phyloP scores from a whole-genome alignment of 805 yeast genomes.

The Metschnikowia cerradonensis region DNA sequence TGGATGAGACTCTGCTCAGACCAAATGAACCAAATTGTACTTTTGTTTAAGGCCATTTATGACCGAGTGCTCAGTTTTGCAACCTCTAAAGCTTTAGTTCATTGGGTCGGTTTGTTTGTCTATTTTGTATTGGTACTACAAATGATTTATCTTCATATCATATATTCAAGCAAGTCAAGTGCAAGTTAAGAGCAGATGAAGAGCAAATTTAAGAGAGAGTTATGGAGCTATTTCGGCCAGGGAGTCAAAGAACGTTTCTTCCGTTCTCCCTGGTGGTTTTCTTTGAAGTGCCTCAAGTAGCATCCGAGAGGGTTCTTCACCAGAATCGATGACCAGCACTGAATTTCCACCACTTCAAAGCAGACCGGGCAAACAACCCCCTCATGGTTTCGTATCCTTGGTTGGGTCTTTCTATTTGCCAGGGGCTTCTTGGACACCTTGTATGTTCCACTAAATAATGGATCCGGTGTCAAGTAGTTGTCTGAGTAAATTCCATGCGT shows the following conservation, averaged over 20 bases:
- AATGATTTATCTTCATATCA: too few species aligned
- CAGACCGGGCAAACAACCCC: constrained; percentile 32
- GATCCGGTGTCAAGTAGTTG: constrained; percentile 29
- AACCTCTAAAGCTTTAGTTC: too few species aligned
- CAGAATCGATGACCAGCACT: constrained; percentile 16
- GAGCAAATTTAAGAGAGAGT: not conserved
- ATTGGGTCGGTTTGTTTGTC: too few species aligned
- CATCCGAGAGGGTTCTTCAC: constrained; percentile 15
- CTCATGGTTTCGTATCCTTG: constrained; percentile 20
- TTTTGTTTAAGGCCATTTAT: too few species aligned
- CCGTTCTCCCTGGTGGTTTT: constrained; percentile 11
- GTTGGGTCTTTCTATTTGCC: constrained; percentile 18
- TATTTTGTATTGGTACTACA: too few species aligned
- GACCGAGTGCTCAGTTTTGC: too few species aligned
- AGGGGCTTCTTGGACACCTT: constrained; percentile 17
- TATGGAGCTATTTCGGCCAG: not conserved
- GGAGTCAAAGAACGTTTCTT: constrained; percentile 8
- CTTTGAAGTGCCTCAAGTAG: constrained; percentile 18
- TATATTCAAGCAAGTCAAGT: too few species aligned
- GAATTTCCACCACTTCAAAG: constrained; percentile 21
- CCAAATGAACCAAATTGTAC: not conserved
- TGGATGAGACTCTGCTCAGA: constrained; percentile 1
- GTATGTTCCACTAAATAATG: constrained; percentile 23
- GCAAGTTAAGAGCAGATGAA: not conserved
- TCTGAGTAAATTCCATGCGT: constrained; percentile 32